Base-by-base conservation (phyloP, 805 yeast genomes). In the Candida sonorensis region DNA sequence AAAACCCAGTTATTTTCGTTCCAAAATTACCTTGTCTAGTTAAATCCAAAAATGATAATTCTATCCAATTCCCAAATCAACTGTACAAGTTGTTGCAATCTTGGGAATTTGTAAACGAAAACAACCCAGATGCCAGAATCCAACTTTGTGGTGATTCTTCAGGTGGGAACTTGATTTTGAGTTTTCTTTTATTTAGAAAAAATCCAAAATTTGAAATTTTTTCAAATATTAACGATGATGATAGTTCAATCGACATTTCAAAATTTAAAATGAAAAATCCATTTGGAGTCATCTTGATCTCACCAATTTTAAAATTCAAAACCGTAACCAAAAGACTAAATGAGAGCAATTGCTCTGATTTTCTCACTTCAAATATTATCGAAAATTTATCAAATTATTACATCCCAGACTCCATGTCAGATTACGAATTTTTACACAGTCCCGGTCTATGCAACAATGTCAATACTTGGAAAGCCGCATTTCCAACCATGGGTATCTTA, bases 61-160 rank as follows among this genome's bases (percentile, higher is more conserved):
- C 33, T 3, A 27, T 22, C n/a, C n/a, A n/a, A 9, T 54, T 52
- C 33, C 44, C 53, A 1, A 41, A 46, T 4, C 67, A 58, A 16
- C 34, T 63, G 23, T 24, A 30, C 5, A 36, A 46, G 10, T 48
- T 57, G 1, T 29, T 52, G 3, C 36, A 34, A 3, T 61, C 54
- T 0, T 69, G 69, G 63, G 41, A 44, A 12, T 48, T 52, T 29
- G 36, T 62, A 6, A 36, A 41, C 0, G 19, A 34, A 6, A 35
- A 23, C 4, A 33, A 44, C 27, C 58, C 58, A 0, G 30, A 35
- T 0, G 48, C 69, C 1, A 53, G 53, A 16, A 28, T 53, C 3
- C 48, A 66, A 4, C 27, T 67, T 4, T 44, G 57, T 30, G 77
- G 77, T 0, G 75, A 72, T 32, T 68, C 75, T 0, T 48, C 61